These are phyloP conservation scores for Arctium lappa DNA, from an alignment of 129 eudicot species.

Conservation along the genomic window DNA sequence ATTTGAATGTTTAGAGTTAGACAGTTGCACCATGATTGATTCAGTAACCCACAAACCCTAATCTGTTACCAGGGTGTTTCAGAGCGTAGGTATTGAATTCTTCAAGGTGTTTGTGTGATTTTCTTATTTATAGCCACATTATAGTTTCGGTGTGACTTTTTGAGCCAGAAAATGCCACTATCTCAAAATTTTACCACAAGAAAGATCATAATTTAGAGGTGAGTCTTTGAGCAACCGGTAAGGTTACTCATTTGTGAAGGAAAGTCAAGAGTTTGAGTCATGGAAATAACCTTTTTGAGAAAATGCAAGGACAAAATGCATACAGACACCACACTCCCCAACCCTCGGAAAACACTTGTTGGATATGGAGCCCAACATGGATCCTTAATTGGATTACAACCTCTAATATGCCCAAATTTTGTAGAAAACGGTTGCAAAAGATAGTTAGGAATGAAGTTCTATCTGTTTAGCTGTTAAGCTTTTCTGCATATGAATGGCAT, in stretches of 20 bases:
- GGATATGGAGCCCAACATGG: neutral
- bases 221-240: neutral
- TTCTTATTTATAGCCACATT: slow-evolving; percentile 11
- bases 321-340: neutral
- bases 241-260: neutral
- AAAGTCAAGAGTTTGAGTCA: neutral
- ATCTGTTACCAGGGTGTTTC: neutral
- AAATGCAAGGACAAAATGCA: neutral
- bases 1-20: slow-evolving; percentile 5
- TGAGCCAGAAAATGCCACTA: neutral
- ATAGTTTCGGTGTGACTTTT: neutral
- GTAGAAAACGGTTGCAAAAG: neutral
- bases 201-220: neutral
- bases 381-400: neutral
- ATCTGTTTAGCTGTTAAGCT: neutral
- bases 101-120: neutral
- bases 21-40: neutral
- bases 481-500: neutral
- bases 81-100: slow-evolving; percentile 1
- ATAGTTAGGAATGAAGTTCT: neutral
- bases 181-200: neutral
- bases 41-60: slow-evolving; percentile 11
- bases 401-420: neutral
- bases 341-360: neutral
- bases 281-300: neutral